Evolutionary conservation across 768 basidiomycete species (phyloP).

Genomic region (Termitomyces sp.): DNA sequence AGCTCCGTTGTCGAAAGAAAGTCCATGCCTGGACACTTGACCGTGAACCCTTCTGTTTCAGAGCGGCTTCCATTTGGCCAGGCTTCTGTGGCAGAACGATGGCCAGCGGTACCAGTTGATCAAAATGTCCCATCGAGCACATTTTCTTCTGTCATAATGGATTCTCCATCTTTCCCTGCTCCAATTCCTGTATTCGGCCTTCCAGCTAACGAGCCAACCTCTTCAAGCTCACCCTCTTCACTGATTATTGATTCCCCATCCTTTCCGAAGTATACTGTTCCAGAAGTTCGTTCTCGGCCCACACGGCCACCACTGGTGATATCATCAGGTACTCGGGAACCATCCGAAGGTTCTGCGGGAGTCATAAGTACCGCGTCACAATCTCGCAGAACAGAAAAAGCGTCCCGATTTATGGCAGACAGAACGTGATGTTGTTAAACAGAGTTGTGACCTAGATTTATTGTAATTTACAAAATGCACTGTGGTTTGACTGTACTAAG

Average conservation of each 20-base stretch:
- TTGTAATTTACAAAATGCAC: constrained; percentile 8
- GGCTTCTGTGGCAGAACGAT: constrained; percentile 5
- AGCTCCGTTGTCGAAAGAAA: constrained; percentile 11
- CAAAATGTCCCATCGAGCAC: constrained; percentile 6
- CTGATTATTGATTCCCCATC: constrained; percentile 17
- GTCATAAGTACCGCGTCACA: neutral
- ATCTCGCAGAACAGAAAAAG: constrained; percentile 6
- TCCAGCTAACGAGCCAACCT: constrained; percentile 1
- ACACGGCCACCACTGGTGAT: constrained; percentile 7
- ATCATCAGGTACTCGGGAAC: constrained; percentile 6
- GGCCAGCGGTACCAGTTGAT: neutral
- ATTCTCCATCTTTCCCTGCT: constrained; percentile 34
- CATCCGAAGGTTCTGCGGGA: neutral
- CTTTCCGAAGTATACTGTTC: constrained; percentile 5
- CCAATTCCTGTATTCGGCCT: constrained; percentile 4
- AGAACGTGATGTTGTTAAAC: constrained; percentile 7
- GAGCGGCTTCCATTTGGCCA: constrained; percentile 22
- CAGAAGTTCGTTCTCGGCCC: constrained; percentile 1
- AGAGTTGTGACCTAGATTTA: neutral
- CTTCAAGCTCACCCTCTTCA: neutral
- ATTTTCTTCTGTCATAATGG: constrained; percentile 28
- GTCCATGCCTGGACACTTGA: constrained; percentile 24
- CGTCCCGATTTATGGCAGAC: constrained; percentile 32
- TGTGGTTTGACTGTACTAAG: constrained; percentile 16
- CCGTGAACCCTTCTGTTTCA: constrained; percentile 9